Percentiles rank a stretch among this genome's conserved stretches.
Evolutionary conservation across 2,329 filamentous ascomycete species (phyloP).

Genomic region (Paecilomyces sp.): DNA sequence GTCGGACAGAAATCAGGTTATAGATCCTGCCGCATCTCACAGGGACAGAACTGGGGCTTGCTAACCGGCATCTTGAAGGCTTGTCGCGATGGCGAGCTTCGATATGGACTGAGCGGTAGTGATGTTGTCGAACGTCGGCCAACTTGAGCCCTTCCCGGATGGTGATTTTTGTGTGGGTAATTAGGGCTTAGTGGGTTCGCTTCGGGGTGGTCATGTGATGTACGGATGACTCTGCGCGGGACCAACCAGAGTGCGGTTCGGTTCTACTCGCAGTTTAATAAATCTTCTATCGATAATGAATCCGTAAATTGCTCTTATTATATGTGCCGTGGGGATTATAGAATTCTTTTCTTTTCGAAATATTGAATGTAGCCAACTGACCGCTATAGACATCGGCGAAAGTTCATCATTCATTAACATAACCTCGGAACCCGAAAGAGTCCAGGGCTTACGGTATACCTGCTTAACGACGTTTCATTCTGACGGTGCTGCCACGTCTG

Average conservation of each 20-base stretch:
- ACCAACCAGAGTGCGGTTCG: background rate
- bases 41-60: constrained; percentile 6
- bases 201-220: constrained; percentile 29
- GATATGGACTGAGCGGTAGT: constrained; percentile 24
- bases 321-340: no score
- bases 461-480: no score
- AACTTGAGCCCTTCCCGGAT: constrained; percentile 18
- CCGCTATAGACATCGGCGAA: no score
- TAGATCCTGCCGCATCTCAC: background rate
- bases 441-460: no score
- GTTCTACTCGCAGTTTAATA: background rate
- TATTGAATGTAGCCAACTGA: no score
- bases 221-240: background rate
- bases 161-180: constrained; percentile 32
- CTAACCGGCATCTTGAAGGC: constrained; percentile 52
- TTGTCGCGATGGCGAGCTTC: constrained; percentile 35
- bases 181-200: constrained; percentile 31
- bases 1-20: constrained; percentile 1
- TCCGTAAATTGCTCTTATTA: background rate
- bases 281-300: background rate
- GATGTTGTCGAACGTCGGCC: constrained; percentile 23
- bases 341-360: no score
- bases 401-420: no score
- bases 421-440: no score
- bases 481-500: no score